Percentiles rank a stretch among this genome's conserved stretches.
phyloP scores from a whole-genome alignment of 768 basidiomycete genomes.

The Paxillus ammoniavirescens region DNA sequence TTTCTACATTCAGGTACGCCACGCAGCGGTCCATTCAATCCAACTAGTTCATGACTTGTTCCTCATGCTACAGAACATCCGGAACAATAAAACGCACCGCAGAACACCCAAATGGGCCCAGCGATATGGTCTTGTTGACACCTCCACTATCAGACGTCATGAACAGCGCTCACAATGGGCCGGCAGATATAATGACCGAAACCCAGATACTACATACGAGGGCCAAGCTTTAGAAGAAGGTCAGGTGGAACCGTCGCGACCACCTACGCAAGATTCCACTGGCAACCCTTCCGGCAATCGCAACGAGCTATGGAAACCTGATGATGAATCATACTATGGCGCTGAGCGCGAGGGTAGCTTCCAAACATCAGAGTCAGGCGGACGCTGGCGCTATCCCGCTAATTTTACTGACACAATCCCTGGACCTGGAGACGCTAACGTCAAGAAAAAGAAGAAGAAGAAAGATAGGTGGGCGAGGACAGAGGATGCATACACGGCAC shows the following conservation, averaged over 20 bases:
- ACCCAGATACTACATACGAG: conserved; percentile 66
- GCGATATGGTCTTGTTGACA: conserved; percentile 86
- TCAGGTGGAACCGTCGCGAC: conserved; percentile 43
- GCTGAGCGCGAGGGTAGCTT: conserved; percentile 36
- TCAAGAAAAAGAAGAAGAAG: conserved; percentile 70
- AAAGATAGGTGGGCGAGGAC: conserved; percentile 88
- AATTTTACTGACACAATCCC: conserved; percentile 65
- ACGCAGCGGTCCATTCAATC: background rate
- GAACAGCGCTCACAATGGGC: conserved; percentile 87
- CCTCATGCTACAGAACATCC: conserved; percentile 63
- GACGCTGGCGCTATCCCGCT: conserved; percentile 83
- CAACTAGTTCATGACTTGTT: conserved; percentile 7
- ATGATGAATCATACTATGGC: conserved; percentile 77
- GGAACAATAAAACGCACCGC: conserved; percentile 90
- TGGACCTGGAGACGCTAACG: conserved; percentile 39
- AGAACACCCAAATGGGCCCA: conserved; percentile 97
- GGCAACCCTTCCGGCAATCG: conserved; percentile 23
- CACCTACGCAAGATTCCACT: conserved; percentile 8
- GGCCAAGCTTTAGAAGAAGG: conserved; percentile 78
- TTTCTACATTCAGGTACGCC: conserved; percentile 80
- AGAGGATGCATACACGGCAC: conserved; percentile 69
- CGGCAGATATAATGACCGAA: conserved; percentile 78
- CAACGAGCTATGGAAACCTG: conserved; percentile 66
- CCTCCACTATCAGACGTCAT: conserved; percentile 72
- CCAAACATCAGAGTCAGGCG: conserved; percentile 34